These are phyloP conservation scores for Sphaceloma murrayae DNA, from an alignment of 2,329 filamentous ascomycete genomes.

Conservation along the genomic window DNA sequence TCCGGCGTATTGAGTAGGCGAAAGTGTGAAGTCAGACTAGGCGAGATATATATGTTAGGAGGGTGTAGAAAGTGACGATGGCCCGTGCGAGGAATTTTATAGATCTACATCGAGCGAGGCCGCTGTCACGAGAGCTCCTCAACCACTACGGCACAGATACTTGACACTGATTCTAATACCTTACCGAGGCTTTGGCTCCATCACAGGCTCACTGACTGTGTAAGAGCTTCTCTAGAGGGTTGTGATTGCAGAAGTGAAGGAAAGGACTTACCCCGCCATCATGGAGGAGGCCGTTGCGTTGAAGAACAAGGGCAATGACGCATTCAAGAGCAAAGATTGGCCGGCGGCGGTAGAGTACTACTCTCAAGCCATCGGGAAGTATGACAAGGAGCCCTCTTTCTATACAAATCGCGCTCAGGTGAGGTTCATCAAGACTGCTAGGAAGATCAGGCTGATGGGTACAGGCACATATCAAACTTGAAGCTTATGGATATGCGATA, in stretches of 20 bases:
- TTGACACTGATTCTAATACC: too few relatives aligned
- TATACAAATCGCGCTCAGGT: constrained; percentile 95
- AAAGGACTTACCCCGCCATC: neutral
- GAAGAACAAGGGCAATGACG: constrained; percentile 92
- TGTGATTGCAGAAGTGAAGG: neutral
- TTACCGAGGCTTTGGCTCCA: too few relatives aligned
- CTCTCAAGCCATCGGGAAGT: constrained; percentile 73
- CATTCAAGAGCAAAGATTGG: constrained; percentile 84
- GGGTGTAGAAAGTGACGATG: constrained; percentile 1
- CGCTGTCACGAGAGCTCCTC: constrained; percentile 2
- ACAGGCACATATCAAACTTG: constrained; percentile 87
- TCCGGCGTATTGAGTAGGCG: too few relatives aligned
- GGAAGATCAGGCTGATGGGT: constrained; percentile 22
- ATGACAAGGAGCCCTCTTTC: constrained; percentile 77
- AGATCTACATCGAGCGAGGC: constrained; percentile 9
- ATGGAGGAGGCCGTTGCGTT: constrained; percentile 66
- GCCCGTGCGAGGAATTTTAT: constrained; percentile 13
- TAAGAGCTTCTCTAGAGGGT: too few relatives aligned
- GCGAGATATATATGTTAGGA: neutral
- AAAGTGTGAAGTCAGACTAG: neutral
- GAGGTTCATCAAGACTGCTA: constrained; percentile 26
- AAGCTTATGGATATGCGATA: constrained; percentile 89
- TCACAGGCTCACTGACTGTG: too few relatives aligned
- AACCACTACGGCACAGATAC: too few relatives aligned
- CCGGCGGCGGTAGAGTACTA: constrained; percentile 72